Evolutionary conservation across 1,284 basidiomycete genomes (phyloP).

Genomic region (Ceratobasidium sp.): DNA sequence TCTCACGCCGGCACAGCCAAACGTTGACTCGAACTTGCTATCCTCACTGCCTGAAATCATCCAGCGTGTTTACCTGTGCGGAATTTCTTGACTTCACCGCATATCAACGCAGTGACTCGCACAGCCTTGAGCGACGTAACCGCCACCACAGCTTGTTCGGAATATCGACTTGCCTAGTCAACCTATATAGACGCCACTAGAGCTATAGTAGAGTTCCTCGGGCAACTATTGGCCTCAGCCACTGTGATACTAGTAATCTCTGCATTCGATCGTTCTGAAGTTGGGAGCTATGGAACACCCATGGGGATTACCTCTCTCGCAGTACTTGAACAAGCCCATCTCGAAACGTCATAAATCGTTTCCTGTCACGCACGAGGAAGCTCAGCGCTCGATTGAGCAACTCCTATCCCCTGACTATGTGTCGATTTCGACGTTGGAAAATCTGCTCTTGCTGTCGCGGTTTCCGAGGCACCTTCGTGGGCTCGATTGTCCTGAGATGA

Average conservation of each 20-base stretch:
- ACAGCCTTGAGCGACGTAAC: background rate
- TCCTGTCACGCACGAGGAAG: background rate
- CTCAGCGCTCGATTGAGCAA: conserved; percentile 5
- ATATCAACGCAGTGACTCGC: background rate
- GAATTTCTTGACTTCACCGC: too few species aligned
- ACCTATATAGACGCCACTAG: background rate
- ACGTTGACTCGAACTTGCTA: too few species aligned
- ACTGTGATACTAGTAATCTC: background rate
- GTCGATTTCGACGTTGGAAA: background rate
- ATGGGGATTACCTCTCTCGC: background rate
- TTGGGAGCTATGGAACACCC: background rate
- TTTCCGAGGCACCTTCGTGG: conserved; percentile 5
- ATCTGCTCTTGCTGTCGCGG: background rate
- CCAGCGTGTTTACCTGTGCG: too few species aligned
- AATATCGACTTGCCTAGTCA: background rate
- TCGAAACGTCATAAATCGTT: conserved; percentile 1
- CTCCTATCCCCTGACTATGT: background rate
- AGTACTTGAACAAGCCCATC: conserved; percentile 2
- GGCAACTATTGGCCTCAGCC: background rate
- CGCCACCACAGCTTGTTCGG: too few species aligned
- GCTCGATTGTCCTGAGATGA: background rate
- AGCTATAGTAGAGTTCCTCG: background rate
- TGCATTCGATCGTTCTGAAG: too few species aligned
- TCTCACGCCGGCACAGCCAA: too few species aligned
- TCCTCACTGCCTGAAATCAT: too few species aligned